Evolutionary conservation across 495 filamentous ascomycete species (phyloP), one percentile per base, ranked within the genome.

Genomic region (Podospora australis): DNA sequence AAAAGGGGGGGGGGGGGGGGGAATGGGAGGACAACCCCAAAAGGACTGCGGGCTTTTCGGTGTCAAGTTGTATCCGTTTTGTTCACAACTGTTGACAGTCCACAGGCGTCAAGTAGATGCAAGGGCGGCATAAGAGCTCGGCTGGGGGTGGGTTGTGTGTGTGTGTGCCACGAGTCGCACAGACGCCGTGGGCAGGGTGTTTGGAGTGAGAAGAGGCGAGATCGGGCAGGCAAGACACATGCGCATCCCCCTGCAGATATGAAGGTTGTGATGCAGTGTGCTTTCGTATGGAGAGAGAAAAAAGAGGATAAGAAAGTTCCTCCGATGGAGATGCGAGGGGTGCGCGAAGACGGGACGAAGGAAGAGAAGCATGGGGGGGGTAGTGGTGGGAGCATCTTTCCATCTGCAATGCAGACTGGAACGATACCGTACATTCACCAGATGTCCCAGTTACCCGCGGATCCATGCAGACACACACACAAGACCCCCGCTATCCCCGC

Each of bases 101-200:
- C 43, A 53, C 45, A 48, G 49, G 51, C 51, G 51, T 47, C 46
- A 41, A 42, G n/a, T n/a, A 39, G 36, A 35, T 46, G 44, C 30
- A 46, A 34, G 28, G 44, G 30, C 42, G 19, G 10, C 19, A 13
- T 19, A 2, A 20, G 5, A 20, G 16, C 16, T 41, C 19, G 16
- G 7, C 16, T n/a, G 42, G 16, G 25, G 42, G 13, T 19, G 20
- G 28, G 43, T n/a, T n/a, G n/a, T n/a, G n/a, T n/a, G n/a, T n/a
- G n/a, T 10, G 44, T 28, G 13, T 22, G 45, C 45, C 44, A 43
- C 39, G 40, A 53, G 51, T 48, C 40, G 51, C 40, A 49, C 51
- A 53, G 51, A 53, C 51, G 51, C 51, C 42, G 49, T 16, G 41
- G 35, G 48, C 42, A 24, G 36, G 40, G 38, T 34, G 39, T 25